These are phyloP conservation scores for Hortiboletus campestris DNA, from an alignment of 768 basidiomycete genomes.

Conservation along the genomic window DNA sequence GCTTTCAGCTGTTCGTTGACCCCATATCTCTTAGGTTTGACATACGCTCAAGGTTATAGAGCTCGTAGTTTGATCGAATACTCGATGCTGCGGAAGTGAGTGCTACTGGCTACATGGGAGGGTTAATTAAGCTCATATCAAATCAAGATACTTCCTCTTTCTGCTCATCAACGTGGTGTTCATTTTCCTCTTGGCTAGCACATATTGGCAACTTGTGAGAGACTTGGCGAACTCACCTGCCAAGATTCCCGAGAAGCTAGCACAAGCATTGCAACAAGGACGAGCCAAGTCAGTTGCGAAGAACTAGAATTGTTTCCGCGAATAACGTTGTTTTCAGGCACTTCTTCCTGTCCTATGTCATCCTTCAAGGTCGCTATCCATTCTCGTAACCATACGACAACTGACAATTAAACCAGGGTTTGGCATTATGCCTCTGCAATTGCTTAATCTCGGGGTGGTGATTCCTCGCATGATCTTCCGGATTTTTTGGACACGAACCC, in stretches of 20 bases:
- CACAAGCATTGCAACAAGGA: conserved; percentile 75
- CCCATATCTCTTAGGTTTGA: conserved; percentile 47
- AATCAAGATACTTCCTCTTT: conserved; percentile 85
- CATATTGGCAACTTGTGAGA: conserved; percentile 86
- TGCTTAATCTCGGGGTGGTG: conserved; percentile 88
- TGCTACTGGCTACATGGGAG: not conserved
- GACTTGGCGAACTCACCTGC: conserved; percentile 93
- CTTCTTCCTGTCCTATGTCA: conserved; percentile 84
- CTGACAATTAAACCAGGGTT: conserved; percentile 48
- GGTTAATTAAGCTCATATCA: conserved; percentile 6
- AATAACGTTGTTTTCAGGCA: conserved; percentile 42
- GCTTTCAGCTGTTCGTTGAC: not conserved
- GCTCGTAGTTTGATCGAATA: conserved; percentile 94
- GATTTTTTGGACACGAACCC: conserved; percentile 81
- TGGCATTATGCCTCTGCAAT: conserved; percentile 93
- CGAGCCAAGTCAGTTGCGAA: conserved; percentile 53
- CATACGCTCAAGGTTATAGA: conserved; percentile 86
- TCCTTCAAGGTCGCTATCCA: conserved; percentile 62
- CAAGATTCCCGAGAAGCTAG: conserved; percentile 92
- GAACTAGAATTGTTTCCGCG: conserved; percentile 6
- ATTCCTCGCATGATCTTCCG: conserved; percentile 75
- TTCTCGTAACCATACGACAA: not conserved
- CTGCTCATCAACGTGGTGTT: conserved; percentile 90
- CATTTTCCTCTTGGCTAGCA: conserved; percentile 89
- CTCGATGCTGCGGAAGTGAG: conserved; percentile 86